Conservation (phyloP, 768 basidiomycete species). For the Auricularia sp. region DNA sequence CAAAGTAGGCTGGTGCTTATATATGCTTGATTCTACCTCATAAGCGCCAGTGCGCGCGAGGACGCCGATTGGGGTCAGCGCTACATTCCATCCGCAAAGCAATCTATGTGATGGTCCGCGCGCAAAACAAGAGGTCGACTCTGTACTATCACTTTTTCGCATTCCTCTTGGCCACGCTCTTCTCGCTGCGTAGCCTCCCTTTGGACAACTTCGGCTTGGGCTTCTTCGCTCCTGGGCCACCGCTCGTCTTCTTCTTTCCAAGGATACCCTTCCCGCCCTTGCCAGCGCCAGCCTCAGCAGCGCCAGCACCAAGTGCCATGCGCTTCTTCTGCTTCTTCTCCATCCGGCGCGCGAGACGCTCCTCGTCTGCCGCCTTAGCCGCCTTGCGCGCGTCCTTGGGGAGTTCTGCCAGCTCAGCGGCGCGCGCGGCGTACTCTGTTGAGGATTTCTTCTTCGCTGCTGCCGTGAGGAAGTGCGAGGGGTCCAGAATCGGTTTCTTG, state of each 20-base stretch:
- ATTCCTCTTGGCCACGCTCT: constrained; percentile 44
- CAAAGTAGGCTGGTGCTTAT: too few species aligned
- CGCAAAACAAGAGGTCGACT: too few species aligned
- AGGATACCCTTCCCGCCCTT: not conserved
- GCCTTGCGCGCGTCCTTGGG: constrained; percentile 82
- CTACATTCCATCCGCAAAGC: too few species aligned
- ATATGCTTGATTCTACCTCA: too few species aligned
- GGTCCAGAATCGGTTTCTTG: constrained; percentile 3
- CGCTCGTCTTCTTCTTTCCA: constrained; percentile 17
- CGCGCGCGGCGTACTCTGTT: constrained; percentile 52
- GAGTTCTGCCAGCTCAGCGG: constrained; percentile 64
- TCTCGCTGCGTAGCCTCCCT: constrained; percentile 44
- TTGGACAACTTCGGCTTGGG: constrained; percentile 31
- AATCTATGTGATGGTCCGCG: too few species aligned
- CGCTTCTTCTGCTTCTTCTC: constrained; percentile 85
- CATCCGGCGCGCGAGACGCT: constrained; percentile 71
- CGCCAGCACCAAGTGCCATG: constrained; percentile 32
- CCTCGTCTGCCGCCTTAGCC: constrained; percentile 67
- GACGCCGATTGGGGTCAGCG: too few species aligned
- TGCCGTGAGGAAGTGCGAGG: constrained; percentile 2
- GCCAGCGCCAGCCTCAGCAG: not conserved
- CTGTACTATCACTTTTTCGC: constrained; percentile 36
- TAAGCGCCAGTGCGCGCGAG: too few species aligned
- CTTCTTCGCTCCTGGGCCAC: not conserved
- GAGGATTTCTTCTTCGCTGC: constrained; percentile 3